Evolutionary conservation across 805 yeast species (phyloP).

Genomic region (Ogataea wickerhamii): DNA sequence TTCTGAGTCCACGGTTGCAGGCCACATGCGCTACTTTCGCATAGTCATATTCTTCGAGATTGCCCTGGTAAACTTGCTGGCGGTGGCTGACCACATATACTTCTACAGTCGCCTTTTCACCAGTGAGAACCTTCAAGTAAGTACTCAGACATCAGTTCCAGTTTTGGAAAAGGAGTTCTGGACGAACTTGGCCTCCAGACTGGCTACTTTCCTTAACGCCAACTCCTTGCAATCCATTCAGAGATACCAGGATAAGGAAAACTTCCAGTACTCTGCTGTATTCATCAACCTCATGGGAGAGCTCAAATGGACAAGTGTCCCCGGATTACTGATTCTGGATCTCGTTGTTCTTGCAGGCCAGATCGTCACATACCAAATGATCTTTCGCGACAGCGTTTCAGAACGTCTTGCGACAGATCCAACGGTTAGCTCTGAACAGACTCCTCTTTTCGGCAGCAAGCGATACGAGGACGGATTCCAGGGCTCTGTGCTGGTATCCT

Average conservation of each 20-base stretch:
- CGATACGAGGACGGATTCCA: slow-evolving; percentile 11
- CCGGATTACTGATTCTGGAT: slow-evolving; percentile 21
- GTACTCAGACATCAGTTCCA: background rate
- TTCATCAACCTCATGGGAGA: slow-evolving; percentile 31
- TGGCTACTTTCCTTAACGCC: slow-evolving; percentile 9
- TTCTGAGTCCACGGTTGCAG: slow-evolving; percentile 9
- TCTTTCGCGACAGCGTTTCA: slow-evolving; percentile 9
- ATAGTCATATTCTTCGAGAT: slow-evolving; percentile 16
- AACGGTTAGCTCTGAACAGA: background rate
- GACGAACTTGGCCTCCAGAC: background rate
- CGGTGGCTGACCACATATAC: slow-evolving; percentile 17
- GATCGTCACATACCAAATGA: slow-evolving; percentile 13
- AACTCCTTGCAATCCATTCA: slow-evolving; percentile 13
- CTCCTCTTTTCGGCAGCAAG: background rate
- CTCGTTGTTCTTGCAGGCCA: slow-evolving; percentile 19
- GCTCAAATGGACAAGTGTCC: slow-evolving; percentile 6
- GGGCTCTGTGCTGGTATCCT: slow-evolving; percentile 5
- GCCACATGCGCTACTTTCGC: slow-evolving; percentile 12
- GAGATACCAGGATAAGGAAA: slow-evolving; percentile 13
- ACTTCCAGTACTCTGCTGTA: slow-evolving; percentile 19
- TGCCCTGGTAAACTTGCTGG: slow-evolving; percentile 12
- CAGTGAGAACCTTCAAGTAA: background rate
- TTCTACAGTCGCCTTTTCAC: slow-evolving; percentile 4
- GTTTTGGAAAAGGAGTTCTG: background rate
- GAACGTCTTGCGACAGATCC: background rate